phyloP scores from a whole-genome alignment of 495 filamentous ascomycete genomes.

The Aspergillus wentii region DNA sequence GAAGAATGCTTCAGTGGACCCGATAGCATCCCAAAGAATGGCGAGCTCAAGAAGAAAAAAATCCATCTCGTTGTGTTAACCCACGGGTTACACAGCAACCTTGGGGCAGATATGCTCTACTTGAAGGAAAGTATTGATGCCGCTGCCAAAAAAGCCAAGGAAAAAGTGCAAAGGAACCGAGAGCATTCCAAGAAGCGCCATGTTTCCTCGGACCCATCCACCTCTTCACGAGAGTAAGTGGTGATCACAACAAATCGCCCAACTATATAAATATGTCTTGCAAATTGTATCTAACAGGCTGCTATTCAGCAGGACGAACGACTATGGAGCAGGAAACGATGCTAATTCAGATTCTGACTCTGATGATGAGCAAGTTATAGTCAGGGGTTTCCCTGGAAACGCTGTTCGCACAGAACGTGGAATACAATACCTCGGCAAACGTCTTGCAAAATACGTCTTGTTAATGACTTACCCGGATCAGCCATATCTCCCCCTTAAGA shows the following conservation, averaged over 20 bases:
- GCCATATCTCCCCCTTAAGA: conserved; percentile 68
- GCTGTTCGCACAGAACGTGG: conserved; percentile 85
- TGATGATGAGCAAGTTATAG: conserved; percentile 86
- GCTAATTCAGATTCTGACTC: conserved; percentile 39
- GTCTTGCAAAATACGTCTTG: conserved; percentile 86
- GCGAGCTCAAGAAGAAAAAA: conserved; percentile 48
- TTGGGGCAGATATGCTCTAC: conserved; percentile 96
- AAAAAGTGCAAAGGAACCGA: conserved; percentile 53
- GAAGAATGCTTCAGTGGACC: no score
- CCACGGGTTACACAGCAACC: conserved; percentile 92
- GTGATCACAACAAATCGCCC: no score
- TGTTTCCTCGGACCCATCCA: no score
- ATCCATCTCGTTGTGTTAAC: conserved; percentile 90
- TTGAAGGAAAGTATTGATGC: conserved; percentile 95
- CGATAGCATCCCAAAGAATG: no score
- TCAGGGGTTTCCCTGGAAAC: conserved; percentile 88
- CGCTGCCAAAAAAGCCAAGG: conserved; percentile 62
- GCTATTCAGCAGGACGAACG: not conserved
- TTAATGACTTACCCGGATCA: conserved; percentile 90
- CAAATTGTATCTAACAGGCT: not conserved
- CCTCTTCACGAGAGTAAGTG: no score
- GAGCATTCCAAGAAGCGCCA: conserved; percentile 16
- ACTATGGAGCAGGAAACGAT: conserved; percentile 22
- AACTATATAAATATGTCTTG: not conserved
- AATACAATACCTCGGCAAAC: conserved; percentile 94